Evolutionary conservation across 78 protist species (phyloP), one percentile per base, ranked within the genome.

Genomic region (Guillardia theta): DNA sequence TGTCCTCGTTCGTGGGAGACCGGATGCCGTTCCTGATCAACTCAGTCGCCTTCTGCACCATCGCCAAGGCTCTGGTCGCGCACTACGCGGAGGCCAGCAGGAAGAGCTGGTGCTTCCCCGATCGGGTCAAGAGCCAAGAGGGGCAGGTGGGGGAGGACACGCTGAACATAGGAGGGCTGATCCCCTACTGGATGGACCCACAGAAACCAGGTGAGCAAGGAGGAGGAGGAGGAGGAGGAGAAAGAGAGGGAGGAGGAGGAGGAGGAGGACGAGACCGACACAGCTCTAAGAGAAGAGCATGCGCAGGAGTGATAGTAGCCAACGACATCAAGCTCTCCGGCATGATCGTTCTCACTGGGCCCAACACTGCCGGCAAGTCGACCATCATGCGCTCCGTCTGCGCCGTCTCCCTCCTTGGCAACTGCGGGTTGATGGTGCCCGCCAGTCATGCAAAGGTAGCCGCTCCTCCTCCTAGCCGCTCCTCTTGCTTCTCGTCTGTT

Each of bases 181-280:
- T 70, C 8, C 83, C 83, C 36, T 70, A 70, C 83, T 70, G 83
- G 83, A 70, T 70, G 83, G 83, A 70, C 22, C 45, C n/a, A n/a
- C n/a, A n/a, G n/a, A n/a, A n/a, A n/a, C n/a, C n/a, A n/a, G n/a
- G n/a, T n/a, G n/a, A n/a, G n/a, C n/a, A n/a, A n/a, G n/a, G n/a
- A n/a, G n/a, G n/a, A n/a, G n/a, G n/a, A n/a, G n/a, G n/a, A n/a
- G n/a, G n/a, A n/a, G n/a, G n/a, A n/a, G n/a, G n/a, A n/a, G n/a
- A n/a, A n/a, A n/a, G n/a, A n/a, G n/a, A n/a, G n/a, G n/a, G n/a
- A n/a, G n/a, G n/a, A n/a, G n/a, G n/a, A n/a, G n/a, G n/a, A n/a
- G n/a, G n/a, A n/a, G n/a, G n/a, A n/a, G n/a, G n/a, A n/a, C n/a
- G n/a, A n/a, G n/a, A n/a, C n/a, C n/a, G n/a, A n/a, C n/a, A n/a